phyloP scores from a whole-genome alignment of 2,329 filamentous ascomycete species.

The Sarocladium strictum region DNA sequence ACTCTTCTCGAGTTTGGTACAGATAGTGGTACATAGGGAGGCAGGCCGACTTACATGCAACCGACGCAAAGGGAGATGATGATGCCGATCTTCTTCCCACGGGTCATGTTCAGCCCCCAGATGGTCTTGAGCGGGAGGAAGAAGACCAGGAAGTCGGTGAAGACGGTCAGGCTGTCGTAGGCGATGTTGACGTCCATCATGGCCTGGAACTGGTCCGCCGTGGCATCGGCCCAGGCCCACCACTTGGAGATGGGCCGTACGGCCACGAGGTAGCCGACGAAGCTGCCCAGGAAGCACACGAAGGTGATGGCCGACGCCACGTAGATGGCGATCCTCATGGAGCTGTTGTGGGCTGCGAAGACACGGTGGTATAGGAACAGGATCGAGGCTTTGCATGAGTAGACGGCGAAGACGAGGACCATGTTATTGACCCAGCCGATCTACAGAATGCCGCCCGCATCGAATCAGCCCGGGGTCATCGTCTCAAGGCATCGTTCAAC shows the following conservation, averaged over 20 bases:
- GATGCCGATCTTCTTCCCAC: constrained; percentile 9
- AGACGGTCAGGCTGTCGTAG: constrained; percentile 11
- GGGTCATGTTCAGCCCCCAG: constrained; percentile 11
- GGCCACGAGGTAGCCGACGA: constrained; percentile 2
- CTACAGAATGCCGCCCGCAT: not conserved
- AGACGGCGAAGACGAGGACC: constrained; percentile 2
- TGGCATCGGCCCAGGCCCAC: constrained; percentile 7
- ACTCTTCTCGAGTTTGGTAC: too few species aligned
- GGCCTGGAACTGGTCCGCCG: constrained; percentile 3
- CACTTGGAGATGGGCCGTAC: constrained; percentile 1
- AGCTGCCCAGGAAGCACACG: constrained; percentile 7
- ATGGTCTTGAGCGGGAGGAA: constrained; percentile 10
- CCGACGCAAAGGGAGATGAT: constrained; percentile 12
- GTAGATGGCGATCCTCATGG: constrained; percentile 1
- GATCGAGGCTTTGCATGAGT: constrained; percentile 9
- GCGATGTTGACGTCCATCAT: constrained; percentile 6
- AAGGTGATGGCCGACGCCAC: constrained; percentile 6
- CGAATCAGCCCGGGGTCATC: not conserved
- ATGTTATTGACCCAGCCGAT: constrained; percentile 2
- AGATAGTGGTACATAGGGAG: not conserved
- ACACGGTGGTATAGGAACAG: constrained; percentile 8
- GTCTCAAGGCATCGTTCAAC: not conserved
- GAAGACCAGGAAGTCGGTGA: constrained; percentile 12
- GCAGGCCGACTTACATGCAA: constrained; percentile 11
- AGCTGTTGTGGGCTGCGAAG: constrained; percentile 1